Evolutionary conservation across 1,284 basidiomycete genomes (phyloP).

Genomic region (Marasmius sp.): DNA sequence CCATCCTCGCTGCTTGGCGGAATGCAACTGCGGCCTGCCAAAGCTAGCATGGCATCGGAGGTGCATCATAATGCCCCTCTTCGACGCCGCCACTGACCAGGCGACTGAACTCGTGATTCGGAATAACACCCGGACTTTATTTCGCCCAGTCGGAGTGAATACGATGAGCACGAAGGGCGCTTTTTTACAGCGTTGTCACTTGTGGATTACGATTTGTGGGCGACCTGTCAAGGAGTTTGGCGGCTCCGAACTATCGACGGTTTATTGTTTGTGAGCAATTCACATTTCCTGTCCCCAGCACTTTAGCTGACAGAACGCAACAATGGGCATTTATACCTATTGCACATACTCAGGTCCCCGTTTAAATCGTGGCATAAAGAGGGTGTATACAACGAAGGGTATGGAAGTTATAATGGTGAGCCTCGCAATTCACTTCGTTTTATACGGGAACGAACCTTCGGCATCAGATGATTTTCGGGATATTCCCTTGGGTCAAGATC

Average conservation of each 20-base stretch:
- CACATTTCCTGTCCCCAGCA: not conserved
- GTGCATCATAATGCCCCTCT: conserved; percentile 20
- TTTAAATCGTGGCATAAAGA: conserved; percentile 13
- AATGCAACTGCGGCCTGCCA: conserved; percentile 17
- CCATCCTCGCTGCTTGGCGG: conserved; percentile 18
- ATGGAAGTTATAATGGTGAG: not conserved
- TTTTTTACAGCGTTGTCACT: conserved; percentile 36
- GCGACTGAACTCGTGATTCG: conserved; percentile 24
- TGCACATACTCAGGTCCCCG: conserved; percentile 10
- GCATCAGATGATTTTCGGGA: not conserved
- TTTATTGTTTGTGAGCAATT: conserved; percentile 26
- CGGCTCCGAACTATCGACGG: conserved; percentile 38
- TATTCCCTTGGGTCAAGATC: not conserved
- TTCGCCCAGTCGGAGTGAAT: conserved; percentile 28
- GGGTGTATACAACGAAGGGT: conserved; percentile 7
- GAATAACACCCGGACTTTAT: conserved; percentile 17
- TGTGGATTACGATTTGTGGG: conserved; percentile 50
- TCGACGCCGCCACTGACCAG: conserved; percentile 21
- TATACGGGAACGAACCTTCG: not conserved
- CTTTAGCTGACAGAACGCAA: not conserved
- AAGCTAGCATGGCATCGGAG: conserved; percentile 19
- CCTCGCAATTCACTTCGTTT: not conserved
- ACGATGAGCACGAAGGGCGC: conserved; percentile 24
- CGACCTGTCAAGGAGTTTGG: conserved; percentile 25
- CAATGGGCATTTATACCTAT: conserved; percentile 8